Base-by-base conservation (phyloP, 768 basidiomycete genomes). In the Suillus brevipes region DNA sequence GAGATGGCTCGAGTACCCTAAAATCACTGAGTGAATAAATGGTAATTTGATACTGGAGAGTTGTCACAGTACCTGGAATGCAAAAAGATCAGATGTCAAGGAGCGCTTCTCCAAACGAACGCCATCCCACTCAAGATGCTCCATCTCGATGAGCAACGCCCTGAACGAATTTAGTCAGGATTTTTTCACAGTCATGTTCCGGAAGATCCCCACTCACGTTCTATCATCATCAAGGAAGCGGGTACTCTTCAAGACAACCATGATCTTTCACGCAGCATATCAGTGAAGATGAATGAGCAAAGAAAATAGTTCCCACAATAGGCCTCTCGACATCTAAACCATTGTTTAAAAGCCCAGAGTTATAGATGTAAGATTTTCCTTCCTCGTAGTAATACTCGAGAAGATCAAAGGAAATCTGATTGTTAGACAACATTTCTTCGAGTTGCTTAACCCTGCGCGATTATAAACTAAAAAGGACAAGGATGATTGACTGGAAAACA, bases 351-450 rank as follows among this genome's bases (percentile, higher is more conserved):
- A 59, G 40, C 28, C 58, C 58, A 28, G 4, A 3, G 20, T 59
- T 20, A 18, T 28, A 40, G 25, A 20, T 37, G 25, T 59, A 59
- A 18, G 0, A 25, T 6, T 20, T 18, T 42, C 58, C 58, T 59
- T 59, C 58, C 18, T 59, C 58, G 8, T 31, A 59, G 37, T 59
- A 59, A 31, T 42, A 59, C 23, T 42, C 58, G 12, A 59, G 58
- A 59, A 59, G 58, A 12, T 59, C 58, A 28, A 42, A 59, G 18
- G 58, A 42, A 42, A 59, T 42, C 58, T 42, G 40, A 40, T 42
- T 42, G 40, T 31, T 31, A 59, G 58, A 40, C 18, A 59, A 40
- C 28, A 23, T 20, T 38, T 42, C 40, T 20, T 59, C n/a, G 40
- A 59, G 12, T 42, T 31, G 18, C 20, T 59, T 37, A 12, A 7